These are phyloP conservation scores for Hygrophila difformis DNA, from an alignment of 257 asterid species.

Conservation along the genomic window DNA sequence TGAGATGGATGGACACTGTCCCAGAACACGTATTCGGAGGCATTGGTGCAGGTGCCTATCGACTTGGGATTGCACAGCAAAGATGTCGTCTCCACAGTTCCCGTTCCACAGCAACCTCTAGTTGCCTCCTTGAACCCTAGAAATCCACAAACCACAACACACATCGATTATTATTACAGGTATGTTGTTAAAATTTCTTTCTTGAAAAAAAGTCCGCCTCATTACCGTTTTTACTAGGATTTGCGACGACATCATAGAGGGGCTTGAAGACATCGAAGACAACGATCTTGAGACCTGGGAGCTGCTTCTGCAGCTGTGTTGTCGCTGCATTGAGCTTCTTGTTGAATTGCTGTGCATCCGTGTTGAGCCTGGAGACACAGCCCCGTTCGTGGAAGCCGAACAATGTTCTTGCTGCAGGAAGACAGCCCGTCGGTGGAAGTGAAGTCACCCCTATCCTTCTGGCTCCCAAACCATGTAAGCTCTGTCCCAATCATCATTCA, in stretches of 20 bases:
- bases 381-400: constrained; percentile 71
- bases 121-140: constrained; percentile 75
- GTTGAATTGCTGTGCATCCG: constrained; percentile 78
- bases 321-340: constrained; percentile 65
- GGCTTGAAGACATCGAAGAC: constrained; percentile 77
- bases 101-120: constrained; percentile 90
- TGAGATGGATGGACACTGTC: constrained; percentile 96
- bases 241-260: constrained; percentile 50
- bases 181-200: no score
- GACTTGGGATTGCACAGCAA: constrained; percentile 74
- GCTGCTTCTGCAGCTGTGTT: constrained; percentile 52
- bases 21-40: constrained; percentile 80
- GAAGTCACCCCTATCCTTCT: constrained; percentile 89
- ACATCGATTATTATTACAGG: no score
- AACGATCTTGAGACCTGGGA: constrained; percentile 60
- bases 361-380: constrained; percentile 60
- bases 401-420: constrained; percentile 74
- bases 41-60: constrained; percentile 67
- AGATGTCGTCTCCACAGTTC: constrained; percentile 66
- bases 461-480: constrained; percentile 70
- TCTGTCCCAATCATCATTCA: constrained; percentile 24
- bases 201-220: no score
- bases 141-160: no score
- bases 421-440: constrained; percentile 88
- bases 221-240: constrained; percentile 55